These are phyloP conservation scores for Penicillium occitanis DNA, from an alignment of 2,329 filamentous ascomycete genomes.

Conservation along the genomic window DNA sequence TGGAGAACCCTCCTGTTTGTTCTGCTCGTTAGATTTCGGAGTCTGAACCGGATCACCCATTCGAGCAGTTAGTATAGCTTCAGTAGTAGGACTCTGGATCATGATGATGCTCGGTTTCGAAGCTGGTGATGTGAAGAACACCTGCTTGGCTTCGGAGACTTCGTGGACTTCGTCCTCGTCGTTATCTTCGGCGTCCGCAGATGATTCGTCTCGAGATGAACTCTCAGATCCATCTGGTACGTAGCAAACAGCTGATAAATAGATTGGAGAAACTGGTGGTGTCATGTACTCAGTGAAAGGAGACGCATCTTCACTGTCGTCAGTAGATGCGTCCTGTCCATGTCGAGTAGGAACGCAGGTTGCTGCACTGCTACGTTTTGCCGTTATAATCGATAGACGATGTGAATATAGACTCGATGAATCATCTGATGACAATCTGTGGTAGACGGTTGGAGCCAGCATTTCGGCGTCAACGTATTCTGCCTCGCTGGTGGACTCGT, in stretches of 20 bases:
- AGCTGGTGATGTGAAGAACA: slow-evolving; percentile 16
- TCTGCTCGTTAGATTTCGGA: neutral
- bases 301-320: slow-evolving; percentile 7
- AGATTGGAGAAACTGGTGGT: slow-evolving; percentile 11
- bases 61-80: slow-evolving; percentile 13
- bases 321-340: neutral
- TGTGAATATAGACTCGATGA: slow-evolving; percentile 14
- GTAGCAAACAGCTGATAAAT: slow-evolving; percentile 13
- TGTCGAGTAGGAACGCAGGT: slow-evolving; percentile 4
- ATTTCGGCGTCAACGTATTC: slow-evolving; percentile 3
- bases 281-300: slow-evolving; percentile 14
- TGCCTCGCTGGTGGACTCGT: slow-evolving; percentile 3
- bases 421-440: neutral
- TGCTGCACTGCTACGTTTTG: slow-evolving; percentile 18
- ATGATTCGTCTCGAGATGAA: neutral
- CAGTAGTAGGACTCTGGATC: slow-evolving; percentile 13
- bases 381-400: slow-evolving; percentile 19
- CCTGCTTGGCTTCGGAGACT: slow-evolving; percentile 19
- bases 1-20: neutral
- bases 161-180: slow-evolving; percentile 15
- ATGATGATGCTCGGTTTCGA: slow-evolving; percentile 16
- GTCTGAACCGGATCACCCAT: slow-evolving; percentile 4
- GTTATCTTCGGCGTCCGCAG: neutral
- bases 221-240: slow-evolving; percentile 1
- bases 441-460: slow-evolving; percentile 23